Base-by-base conservation (phyloP, 1,284 basidiomycete genomes). In the Termitomyces sp. region DNA sequence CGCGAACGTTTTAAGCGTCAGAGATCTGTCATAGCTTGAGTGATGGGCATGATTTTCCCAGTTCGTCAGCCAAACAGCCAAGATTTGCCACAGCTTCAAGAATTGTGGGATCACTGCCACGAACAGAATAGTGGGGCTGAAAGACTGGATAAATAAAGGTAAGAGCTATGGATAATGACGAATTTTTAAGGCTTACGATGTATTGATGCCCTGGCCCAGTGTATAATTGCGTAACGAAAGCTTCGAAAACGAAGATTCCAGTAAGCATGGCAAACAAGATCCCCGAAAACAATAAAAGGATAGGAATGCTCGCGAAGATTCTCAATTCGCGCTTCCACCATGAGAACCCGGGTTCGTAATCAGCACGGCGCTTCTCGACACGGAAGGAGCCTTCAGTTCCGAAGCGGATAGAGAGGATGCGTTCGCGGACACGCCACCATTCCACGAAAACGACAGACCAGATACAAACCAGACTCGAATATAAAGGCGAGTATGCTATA, bases 21-120 rank as follows among this genome's bases (percentile, higher is more conserved):
- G 78, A 6, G 90, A 92, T 13, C 84, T 81, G 57, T 85, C 81
- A 67, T 93, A 84, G 1, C 83, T 81, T 1, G 86, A 88, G 61
- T 88, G 80, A 60, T 92, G 91, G 2, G 82, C 78, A 67, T 97
- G 93, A 66, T 95, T 93, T 72, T 99, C 96, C 91, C 92, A 97
- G 49, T 80, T 72, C 1, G 95, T 96, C 52, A 98, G 79, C 7
- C 76, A 72, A 31, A 74, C 74, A 0, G 92, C 91, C 46, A 88
- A 79, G 0, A 73, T 65, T 60, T 88, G 86, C 72, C 97, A 96
- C 1, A 89, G 69, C 0, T 77, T 79, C n/a, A 96, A 81, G 33
- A 98, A 79, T 57, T 84, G 84, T 0, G 97, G 96, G 0, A 99
- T 87, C 10, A 94, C 73, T 0, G 84, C 78, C 2, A 86, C 79